Base-by-base conservation (phyloP, 2,329 filamentous ascomycete species). In the Ceratocystis destructans region DNA sequence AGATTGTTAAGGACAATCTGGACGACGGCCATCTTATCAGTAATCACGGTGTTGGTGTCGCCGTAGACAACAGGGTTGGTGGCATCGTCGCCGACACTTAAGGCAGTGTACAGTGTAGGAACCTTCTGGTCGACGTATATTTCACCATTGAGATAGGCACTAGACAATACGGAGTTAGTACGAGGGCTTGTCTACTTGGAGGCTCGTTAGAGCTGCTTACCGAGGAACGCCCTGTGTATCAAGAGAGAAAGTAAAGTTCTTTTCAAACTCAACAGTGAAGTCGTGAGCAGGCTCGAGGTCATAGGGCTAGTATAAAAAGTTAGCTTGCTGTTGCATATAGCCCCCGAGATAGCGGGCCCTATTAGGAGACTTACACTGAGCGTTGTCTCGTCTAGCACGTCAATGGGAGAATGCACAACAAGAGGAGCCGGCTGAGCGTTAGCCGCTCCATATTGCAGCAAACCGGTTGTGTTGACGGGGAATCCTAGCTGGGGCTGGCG, bases 361-460 rank as follows among this genome's bases (percentile, higher is more conserved):
- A 37, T 7, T 31, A 44, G 28, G 41, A 70, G 74, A 79, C 20
- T 69, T 67, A 69, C 67, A 41, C 57, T 79, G 0, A 96, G 80
- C 0, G 75, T 79, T 69, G 88, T 84, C 72, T 96, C 91, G 71
- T 96, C 90, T 66, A 87, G 86, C 1, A 85, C 81, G 28, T 86
- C 75, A 61, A 90, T 84, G 10, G 82, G 80, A 46, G 86, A 79
- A 17, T 72, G 61, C 20, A 79, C 74, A 3, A 73, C 71, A 72
- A 22, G 69, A 68, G 46, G 70, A 69, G 48, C 72, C 71, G 17
- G 73, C 68, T 37, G 72, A 4, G 57, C 33, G 12, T 66, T 70
- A 17, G 69, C 69, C 0, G 71, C 64, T 65, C 78, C 72, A 69
- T 75, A 76, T 20, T 79, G 73, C 5, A 81, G 73, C 66, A 77